A percentile compares a stretch with the other conserved stretches of the same genome.
Conservation (phyloP, 805 yeast genomes). For the Barnettozyma siamensis region DNA sequence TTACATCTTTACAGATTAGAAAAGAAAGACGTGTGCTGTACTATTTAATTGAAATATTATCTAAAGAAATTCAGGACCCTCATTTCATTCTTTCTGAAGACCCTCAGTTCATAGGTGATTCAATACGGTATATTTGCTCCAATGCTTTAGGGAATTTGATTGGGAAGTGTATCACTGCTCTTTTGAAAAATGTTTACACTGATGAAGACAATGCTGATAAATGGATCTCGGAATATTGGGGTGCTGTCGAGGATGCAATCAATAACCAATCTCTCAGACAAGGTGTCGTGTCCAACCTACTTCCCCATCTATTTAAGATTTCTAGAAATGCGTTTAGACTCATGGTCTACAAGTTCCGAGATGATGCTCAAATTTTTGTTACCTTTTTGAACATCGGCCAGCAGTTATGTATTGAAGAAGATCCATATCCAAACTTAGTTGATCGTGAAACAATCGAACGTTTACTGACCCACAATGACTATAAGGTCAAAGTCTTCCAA, state of each 20-base stretch:
- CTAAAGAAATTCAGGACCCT: slow-evolving; percentile 39
- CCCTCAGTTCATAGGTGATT: slow-evolving; percentile 41
- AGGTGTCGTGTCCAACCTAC: slow-evolving; percentile 51
- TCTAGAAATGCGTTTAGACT: slow-evolving; percentile 37
- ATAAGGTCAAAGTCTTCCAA: slow-evolving; percentile 51
- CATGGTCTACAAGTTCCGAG: slow-evolving; percentile 31
- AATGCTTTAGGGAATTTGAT: slow-evolving; percentile 62
- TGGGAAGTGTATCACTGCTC: slow-evolving; percentile 47
- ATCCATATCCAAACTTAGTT: slow-evolving; percentile 40
- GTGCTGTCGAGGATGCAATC: slow-evolving; percentile 15
- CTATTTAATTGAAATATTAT: slow-evolving; percentile 51
- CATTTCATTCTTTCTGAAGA: slow-evolving; percentile 34
- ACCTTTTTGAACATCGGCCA: slow-evolving; percentile 62
- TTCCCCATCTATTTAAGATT: slow-evolving; percentile 57
- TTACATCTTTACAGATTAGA: slow-evolving; percentile 37
- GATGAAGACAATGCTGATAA: slow-evolving; percentile 21
- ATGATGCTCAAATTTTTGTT: slow-evolving; percentile 36
- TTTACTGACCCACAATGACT: slow-evolving; percentile 41
- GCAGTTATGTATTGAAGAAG: slow-evolving; percentile 46
- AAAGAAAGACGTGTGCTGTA: slow-evolving; percentile 54
- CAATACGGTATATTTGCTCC: slow-evolving; percentile 47
- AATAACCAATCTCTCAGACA: slow-evolving; percentile 19
- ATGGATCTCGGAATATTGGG: slow-evolving; percentile 22
- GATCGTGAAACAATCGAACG: slow-evolving; percentile 27
- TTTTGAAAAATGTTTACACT: slow-evolving; percentile 32